Base-by-base conservation (phyloP, 1,139 yeast species). In the Pichia sp. region DNA sequence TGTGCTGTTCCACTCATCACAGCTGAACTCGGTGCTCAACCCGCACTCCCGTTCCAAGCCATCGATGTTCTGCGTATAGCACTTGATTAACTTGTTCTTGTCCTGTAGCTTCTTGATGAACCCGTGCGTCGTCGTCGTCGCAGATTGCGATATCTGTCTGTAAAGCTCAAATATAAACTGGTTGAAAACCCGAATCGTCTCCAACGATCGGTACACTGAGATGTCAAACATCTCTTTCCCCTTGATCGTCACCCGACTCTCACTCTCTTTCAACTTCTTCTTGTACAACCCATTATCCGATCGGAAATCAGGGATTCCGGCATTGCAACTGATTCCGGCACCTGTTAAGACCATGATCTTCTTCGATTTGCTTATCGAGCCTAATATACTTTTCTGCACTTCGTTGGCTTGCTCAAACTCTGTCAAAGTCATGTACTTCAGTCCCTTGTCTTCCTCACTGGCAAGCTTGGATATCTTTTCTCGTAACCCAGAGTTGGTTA, bases 261-360 rank as follows among this genome's bases (percentile, higher is more conserved):
- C 89, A 64, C 80, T 80, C 61, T 82, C 80, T 64, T 85, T 69
- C 61, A 83, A 79, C 17, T 74, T 73, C 64, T 86, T 70, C 60
- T 86, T 83, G 72, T 92, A 92, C 29, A 92, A 76, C 2, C 98
- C 98, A 61, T 86, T 83, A 17, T 84, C 75, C 1, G 96, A 87
- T 56, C 98, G 77, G 69, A 92, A 92, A 69, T 92, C 98, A 1
- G 98, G 98, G 54, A 92, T 92, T 0, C 98, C 98, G 0, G 98
- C 97, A 68, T 88, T 90, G 68, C 97, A 90, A 30, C 97, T 89
- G 56, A 92, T 89, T 1, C 98, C 98, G 1, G 98, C 98, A 8
- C 98, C 97, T 0, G 97, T 90, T 55, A 91, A 70, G 8, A 85
- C 76, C 12, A 85, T 74, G 48, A 84, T 73, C 65, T 77, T 81